These are phyloP conservation scores for Boletus rufocinnamomeus DNA, from an alignment of 768 basidiomycete genomes.

Conservation along the genomic window DNA sequence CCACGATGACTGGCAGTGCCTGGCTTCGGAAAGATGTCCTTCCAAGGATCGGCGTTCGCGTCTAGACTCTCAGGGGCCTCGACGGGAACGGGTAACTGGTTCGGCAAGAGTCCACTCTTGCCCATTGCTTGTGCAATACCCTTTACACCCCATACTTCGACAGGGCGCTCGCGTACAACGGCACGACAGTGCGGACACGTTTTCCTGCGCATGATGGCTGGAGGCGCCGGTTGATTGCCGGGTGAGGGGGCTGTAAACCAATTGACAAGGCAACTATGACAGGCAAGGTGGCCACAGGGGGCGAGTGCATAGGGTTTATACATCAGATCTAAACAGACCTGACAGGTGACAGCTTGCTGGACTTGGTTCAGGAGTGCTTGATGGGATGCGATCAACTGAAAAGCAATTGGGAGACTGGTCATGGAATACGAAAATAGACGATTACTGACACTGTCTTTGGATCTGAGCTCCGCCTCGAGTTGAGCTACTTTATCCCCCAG, in stretches of 20 bases:
- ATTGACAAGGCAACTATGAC: slow-evolving; percentile 67
- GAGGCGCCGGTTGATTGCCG: slow-evolving; percentile 27
- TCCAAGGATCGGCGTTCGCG: slow-evolving; percentile 60
- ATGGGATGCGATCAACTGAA: slow-evolving; percentile 53
- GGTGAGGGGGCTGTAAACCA: slow-evolving; percentile 65
- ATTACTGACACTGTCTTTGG: slow-evolving; percentile 41
- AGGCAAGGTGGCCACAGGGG: slow-evolving; percentile 75
- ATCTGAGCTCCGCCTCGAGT: slow-evolving; percentile 46
- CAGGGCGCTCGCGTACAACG: slow-evolving; percentile 45
- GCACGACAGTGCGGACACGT: slow-evolving; percentile 49
- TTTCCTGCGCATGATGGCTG: slow-evolving; percentile 39
- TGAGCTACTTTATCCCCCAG: slow-evolving; percentile 36
- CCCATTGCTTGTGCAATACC: slow-evolving; percentile 47
- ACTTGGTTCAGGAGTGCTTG: slow-evolving; percentile 53
- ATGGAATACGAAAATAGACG: background rate
- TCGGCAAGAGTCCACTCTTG: slow-evolving; percentile 51
- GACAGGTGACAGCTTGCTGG: slow-evolving; percentile 69
- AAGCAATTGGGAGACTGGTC: background rate
- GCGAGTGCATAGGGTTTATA: slow-evolving; percentile 72
- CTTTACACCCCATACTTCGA: slow-evolving; percentile 51
- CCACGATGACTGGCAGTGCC: slow-evolving; percentile 4
- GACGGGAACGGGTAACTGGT: slow-evolving; percentile 27
- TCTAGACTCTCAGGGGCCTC: slow-evolving; percentile 30
- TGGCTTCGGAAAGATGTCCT: slow-evolving; percentile 52
- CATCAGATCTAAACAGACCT: slow-evolving; percentile 77